These are phyloP conservation scores for Schizochytrium sp. DNA, from an alignment of 108 stramenopile genomes.

Conservation along the genomic window DNA sequence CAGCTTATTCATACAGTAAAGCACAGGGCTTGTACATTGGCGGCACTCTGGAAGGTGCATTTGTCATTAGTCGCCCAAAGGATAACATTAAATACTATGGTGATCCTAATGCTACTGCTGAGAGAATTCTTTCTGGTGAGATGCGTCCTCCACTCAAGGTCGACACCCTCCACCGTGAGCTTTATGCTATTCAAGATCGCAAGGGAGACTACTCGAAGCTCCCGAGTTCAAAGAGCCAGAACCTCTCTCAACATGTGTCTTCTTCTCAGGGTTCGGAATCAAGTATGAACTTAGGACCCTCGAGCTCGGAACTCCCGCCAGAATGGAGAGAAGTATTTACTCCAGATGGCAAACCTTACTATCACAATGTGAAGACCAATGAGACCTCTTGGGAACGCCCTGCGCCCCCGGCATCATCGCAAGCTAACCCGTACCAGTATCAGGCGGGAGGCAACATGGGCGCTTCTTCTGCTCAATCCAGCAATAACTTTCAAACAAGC, in stretches of 20 bases:
- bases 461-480: too few relatives aligned
- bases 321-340: slow-evolving; percentile 43
- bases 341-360: slow-evolving; percentile 47
- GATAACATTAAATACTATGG: slow-evolving; percentile 53
- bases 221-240: too few relatives aligned
- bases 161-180: slow-evolving; percentile 41
- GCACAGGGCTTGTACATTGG: slow-evolving; percentile 34
- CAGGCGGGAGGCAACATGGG: too few relatives aligned
- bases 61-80: neutral
- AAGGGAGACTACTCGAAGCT: slow-evolving; percentile 22
- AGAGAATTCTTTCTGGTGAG: slow-evolving; percentile 42
- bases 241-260: neutral
- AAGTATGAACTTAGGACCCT: neutral
- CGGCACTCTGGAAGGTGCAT: slow-evolving; percentile 25
- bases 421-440: neutral
- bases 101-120: neutral
- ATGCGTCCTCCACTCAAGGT: slow-evolving; percentile 42
- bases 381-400: slow-evolving; percentile 11
- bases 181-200: slow-evolving; percentile 40
- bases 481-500: too few relatives aligned
- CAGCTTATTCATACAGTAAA: slow-evolving; percentile 49
- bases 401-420: neutral
- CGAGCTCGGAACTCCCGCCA: neutral
- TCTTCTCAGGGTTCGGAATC: neutral
- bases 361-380: slow-evolving; percentile 49